A percentile compares a stretch with the other conserved stretches of the same genome.
These are phyloP conservation scores for Trichophyton mentagrophytes DNA, from an alignment of 2,329 filamentous ascomycete species.

Conservation along the genomic window DNA sequence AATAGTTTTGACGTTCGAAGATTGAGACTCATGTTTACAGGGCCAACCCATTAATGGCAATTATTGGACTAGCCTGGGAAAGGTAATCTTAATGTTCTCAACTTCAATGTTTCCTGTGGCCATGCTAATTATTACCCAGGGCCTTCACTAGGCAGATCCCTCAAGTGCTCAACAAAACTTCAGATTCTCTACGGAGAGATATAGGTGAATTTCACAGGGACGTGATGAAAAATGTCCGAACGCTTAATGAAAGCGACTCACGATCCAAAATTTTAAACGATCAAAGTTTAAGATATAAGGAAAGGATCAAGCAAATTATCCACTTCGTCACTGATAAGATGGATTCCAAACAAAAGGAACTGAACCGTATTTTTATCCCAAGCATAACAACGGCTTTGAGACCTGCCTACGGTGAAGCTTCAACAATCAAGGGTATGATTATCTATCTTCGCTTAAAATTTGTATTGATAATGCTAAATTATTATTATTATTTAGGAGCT, in stretches of 20 bases:
- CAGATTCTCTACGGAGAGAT: background rate
- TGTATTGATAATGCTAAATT: background rate
- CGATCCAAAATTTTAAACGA: background rate
- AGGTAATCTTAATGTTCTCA: background rate
- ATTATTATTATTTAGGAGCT: background rate
- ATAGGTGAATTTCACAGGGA: background rate
- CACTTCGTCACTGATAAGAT: background rate
- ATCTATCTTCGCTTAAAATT: background rate
- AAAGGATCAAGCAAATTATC: background rate
- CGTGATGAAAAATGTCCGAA: background rate
- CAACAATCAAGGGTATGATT: background rate
- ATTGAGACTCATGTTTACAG: constrained; percentile 5
- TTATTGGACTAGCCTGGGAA: constrained; percentile 7
- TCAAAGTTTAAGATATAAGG: background rate
- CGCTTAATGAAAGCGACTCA: background rate
- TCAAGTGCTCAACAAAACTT: background rate
- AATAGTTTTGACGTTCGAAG: background rate
- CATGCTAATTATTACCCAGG: background rate
- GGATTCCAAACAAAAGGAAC: constrained; percentile 1
- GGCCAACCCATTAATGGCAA: constrained; percentile 6
- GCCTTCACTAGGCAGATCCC: constrained; percentile 3
- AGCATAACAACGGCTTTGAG: background rate
- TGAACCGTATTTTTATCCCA: constrained; percentile 1
- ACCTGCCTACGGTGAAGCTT: background rate
- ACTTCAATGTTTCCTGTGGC: background rate